Base-by-base conservation (phyloP, 2,329 filamentous ascomycete species). In the Fusarium tuaranense region DNA sequence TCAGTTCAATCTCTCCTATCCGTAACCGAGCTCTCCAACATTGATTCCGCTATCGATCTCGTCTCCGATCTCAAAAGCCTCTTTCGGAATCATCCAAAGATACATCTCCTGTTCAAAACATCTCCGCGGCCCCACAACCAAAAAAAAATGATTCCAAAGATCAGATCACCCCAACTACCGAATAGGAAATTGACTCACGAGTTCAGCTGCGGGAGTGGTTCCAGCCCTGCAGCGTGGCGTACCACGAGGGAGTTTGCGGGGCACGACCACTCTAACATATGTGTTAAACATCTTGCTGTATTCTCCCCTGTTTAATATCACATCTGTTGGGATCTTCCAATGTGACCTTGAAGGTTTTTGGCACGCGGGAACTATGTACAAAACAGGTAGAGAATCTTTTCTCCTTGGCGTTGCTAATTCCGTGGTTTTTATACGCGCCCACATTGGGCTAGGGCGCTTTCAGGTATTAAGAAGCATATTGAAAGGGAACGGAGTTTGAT, bases 111-210 rank as follows among this genome's bases (percentile, higher is more conserved):
- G 55, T 69, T 48, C 30, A 65, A 53, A 30, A 27, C 34, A 63
- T 65, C 70, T 69, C 73, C 73, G 55, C 70, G 63, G 68, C 73
- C 73, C 73, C 73, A 63, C 70, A 75, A 22, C 58, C 38, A n/a
- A 61, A 34, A 27, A 27, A 30, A 51, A 70, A 73, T 75, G 73
- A 75, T 75, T 75, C 73, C 73, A 75, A 75, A 76, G 64, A 71
- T 65, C 67, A 68, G 67, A 63, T 64, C 25, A 7, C n/a, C 32
- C 25, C 5, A 30, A 18, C 14, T 27, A 59, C 73, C 67, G 61
- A 71, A 68, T 51, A 71, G 27, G 61, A 27, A 60, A 34, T 61
- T n/a, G 48, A n/a, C 13, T 63, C 68, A 69, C 13, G 64, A 58
- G 25, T 38, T 38, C 69, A 38, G 51, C 63, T 70, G 63, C 48